Conservation (phyloP, 768 basidiomycete species). For the Amanita brunnescens region DNA sequence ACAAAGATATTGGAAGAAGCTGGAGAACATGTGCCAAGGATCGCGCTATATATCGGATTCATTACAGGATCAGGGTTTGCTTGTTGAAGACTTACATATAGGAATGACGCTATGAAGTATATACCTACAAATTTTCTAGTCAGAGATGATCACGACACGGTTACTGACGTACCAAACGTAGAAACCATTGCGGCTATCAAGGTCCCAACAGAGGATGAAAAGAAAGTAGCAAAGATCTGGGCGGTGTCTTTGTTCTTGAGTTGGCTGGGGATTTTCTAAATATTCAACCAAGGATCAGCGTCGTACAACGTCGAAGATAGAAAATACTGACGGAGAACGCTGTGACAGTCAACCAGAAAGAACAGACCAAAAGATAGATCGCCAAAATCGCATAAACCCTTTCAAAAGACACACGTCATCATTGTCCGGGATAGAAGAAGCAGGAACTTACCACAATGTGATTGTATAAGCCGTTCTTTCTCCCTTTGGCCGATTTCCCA, state of each 20-base stretch:
- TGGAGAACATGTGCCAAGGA: slow-evolving; percentile 97
- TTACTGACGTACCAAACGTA: slow-evolving; percentile 56
- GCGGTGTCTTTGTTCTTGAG: slow-evolving; percentile 39
- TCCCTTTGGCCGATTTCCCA: slow-evolving; percentile 82
- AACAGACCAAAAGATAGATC: slow-evolving; percentile 80
- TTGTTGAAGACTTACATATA: slow-evolving; percentile 53
- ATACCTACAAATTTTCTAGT: slow-evolving; percentile 39
- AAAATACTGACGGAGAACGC: slow-evolving; percentile 56
- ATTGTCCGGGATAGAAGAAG: background rate
- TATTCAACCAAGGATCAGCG: background rate
- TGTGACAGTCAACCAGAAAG: slow-evolving; percentile 72
- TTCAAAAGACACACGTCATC: slow-evolving; percentile 14
- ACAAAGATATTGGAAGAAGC: slow-evolving; percentile 85
- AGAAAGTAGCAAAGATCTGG: slow-evolving; percentile 50
- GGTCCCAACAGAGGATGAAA: slow-evolving; percentile 70
- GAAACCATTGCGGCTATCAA: slow-evolving; percentile 83
- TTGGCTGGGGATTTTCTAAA: slow-evolving; percentile 43
- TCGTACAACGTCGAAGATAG: background rate
- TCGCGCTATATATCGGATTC: slow-evolving; percentile 49
- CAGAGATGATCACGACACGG: background rate
- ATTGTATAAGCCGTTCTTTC: slow-evolving; percentile 64
- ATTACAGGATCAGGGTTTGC: background rate
- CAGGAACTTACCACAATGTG: slow-evolving; percentile 53
- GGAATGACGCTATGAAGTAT: slow-evolving; percentile 75
- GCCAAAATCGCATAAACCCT: slow-evolving; percentile 80